phyloP scores from a whole-genome alignment of 2,329 filamentous ascomycete species.

The Passalora sequoiae region DNA sequence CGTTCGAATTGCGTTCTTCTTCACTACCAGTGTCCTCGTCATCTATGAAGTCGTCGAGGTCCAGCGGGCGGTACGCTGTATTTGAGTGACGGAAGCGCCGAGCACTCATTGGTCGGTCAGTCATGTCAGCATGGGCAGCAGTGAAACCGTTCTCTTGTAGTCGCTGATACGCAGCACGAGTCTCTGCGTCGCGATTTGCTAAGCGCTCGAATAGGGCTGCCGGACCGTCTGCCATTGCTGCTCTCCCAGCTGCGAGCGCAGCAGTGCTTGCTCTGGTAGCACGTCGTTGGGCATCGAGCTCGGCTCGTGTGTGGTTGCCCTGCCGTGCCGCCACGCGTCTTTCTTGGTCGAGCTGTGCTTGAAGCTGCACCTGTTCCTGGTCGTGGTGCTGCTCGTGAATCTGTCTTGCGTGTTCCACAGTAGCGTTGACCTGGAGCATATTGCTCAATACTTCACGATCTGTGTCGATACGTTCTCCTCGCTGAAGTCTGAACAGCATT shows the following conservation, averaged over 20 bases:
- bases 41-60: constrained; percentile 10
- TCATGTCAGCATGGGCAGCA: constrained; percentile 1
- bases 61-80: constrained; percentile 9
- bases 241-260: constrained; percentile 27
- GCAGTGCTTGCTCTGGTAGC: constrained; percentile 19
- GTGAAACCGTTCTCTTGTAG: constrained; percentile 18
- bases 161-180: constrained; percentile 26
- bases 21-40: constrained; percentile 26
- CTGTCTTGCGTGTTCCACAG: constrained; percentile 14
- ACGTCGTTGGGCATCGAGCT: constrained; percentile 27
- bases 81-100: constrained; percentile 5
- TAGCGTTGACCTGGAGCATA: constrained; percentile 23
- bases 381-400: constrained; percentile 18
- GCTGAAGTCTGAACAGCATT: constrained; percentile 29
- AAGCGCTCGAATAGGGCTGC: constrained; percentile 23
- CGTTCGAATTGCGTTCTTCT: constrained; percentile 9
- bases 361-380: neutral
- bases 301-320: constrained; percentile 28
- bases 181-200: constrained; percentile 25
- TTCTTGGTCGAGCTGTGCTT: constrained; percentile 8
- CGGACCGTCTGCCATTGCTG: constrained; percentile 26
- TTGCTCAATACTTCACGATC: constrained; percentile 21
- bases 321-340: constrained; percentile 22
- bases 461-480: constrained; percentile 19
- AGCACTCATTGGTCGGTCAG: constrained; percentile 8